Evolutionary conservation across 345 rosid species (phyloP).

Genomic region (Cardamine chenopodiifolia): DNA sequence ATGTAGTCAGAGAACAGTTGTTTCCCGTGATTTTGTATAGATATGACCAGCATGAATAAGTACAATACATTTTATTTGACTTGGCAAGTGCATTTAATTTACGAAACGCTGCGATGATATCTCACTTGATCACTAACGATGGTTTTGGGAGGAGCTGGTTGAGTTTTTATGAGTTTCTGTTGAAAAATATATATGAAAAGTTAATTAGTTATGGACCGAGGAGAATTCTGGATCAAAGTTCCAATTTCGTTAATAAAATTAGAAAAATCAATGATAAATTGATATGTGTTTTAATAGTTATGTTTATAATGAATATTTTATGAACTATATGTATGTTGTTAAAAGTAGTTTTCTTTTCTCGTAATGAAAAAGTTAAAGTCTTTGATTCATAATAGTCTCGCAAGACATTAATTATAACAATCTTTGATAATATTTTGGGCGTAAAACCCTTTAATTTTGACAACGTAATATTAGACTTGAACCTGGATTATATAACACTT

Average conservation of each 20-base stretch:
- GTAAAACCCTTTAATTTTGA: background rate
- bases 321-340: background rate
- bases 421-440: too few relatives aligned
- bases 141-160: background rate
- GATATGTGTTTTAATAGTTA: background rate
- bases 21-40: conserved; percentile 6
- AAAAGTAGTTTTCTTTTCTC: background rate
- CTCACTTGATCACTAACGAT: background rate
- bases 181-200: background rate
- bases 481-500: background rate
- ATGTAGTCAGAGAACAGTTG: background rate
- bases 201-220: background rate
- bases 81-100: background rate
- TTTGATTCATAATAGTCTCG: background rate
- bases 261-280: background rate
- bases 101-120: background rate
- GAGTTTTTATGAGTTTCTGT: background rate
- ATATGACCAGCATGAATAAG: background rate
- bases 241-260: background rate
- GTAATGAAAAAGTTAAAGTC: background rate
- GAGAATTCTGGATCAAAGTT: background rate
- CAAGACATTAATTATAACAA: background rate
- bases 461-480: background rate
- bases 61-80: background rate
- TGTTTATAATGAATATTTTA: too few relatives aligned